Evolutionary conservation across 495 filamentous ascomycete genomes (phyloP).

Genomic region (Hypoxylon cercidicola): DNA sequence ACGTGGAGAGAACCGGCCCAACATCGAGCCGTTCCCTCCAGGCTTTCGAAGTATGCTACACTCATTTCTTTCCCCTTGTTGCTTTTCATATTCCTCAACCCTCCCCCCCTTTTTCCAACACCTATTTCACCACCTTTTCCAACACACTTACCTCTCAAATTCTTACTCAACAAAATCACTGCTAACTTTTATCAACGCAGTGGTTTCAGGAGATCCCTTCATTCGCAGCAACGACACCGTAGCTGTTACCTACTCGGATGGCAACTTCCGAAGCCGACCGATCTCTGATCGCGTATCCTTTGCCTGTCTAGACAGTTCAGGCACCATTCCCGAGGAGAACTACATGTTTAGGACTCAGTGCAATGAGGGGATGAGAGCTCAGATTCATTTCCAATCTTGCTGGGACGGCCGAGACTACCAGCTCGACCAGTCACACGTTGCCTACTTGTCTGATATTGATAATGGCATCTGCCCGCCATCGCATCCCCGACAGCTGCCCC

Average conservation of each 20-base stretch:
- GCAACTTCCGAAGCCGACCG: conserved; percentile 33
- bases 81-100: no score
- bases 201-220: conserved; percentile 54
- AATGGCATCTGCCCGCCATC: conserved; percentile 69
- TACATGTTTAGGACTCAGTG: conserved; percentile 61
- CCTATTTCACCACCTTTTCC: no score
- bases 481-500: conserved; percentile 63
- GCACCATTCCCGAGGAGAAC: conserved; percentile 61
- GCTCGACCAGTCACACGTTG: conserved; percentile 68
- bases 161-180: no score
- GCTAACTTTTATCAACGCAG: no score
- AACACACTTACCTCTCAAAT: no score
- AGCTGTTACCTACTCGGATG: conserved; percentile 37
- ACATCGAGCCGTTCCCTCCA: conserved; percentile 53
- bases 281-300: conserved; percentile 55
- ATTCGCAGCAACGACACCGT: conserved; percentile 51
- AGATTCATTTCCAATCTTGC: conserved; percentile 62
- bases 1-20: conserved; percentile 49
- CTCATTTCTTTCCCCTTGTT: no score
- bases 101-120: no score
- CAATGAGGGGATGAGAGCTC: conserved; percentile 63
- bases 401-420: conserved; percentile 65
- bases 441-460: conserved; percentile 58
- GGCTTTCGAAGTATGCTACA: conserved; percentile 47
- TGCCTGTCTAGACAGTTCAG: conserved; percentile 47